Evolutionary conservation across 2,329 filamentous ascomycete genomes (phyloP).

Genomic region (Neofusicoccum parvum): DNA sequence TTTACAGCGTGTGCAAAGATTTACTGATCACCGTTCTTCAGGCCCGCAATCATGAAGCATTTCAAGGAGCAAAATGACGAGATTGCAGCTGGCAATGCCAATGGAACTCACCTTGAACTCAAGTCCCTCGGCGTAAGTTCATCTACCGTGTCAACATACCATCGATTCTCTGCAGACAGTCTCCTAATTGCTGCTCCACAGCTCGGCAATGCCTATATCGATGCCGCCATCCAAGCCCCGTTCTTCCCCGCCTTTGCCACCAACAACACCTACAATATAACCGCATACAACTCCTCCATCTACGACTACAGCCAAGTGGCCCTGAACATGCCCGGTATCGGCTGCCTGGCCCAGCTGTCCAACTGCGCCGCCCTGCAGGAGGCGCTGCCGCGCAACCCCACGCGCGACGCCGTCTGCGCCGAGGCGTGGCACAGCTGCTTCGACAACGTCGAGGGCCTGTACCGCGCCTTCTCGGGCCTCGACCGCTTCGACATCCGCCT

Average conservation of each 20-base stretch:
- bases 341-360: conserved; percentile 55
- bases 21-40: conserved; percentile 35
- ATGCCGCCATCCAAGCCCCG: conserved; percentile 50
- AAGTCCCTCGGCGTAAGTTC: conserved; percentile 56
- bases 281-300: conserved; percentile 48
- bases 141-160: background rate
- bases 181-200: background rate
- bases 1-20: no score
- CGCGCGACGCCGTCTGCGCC: conserved; percentile 4
- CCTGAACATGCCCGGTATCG: conserved; percentile 50
- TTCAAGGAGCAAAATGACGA: conserved; percentile 59
- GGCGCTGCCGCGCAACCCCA: conserved; percentile 29
- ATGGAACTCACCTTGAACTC: conserved; percentile 55
- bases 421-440: conserved; percentile 43
- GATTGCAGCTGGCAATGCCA: conserved; percentile 50
- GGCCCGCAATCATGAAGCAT: conserved; percentile 57
- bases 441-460: conserved; percentile 28
- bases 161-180: no score
- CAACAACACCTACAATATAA: conserved; percentile 58
- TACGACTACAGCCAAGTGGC: conserved; percentile 49
- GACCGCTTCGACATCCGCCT: conserved; percentile 60
- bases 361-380: conserved; percentile 51
- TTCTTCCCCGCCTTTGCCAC: conserved; percentile 54
- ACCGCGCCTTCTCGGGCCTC: conserved; percentile 38
- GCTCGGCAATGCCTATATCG: conserved; percentile 59